These are phyloP conservation scores for Mycocentrospora acerina DNA, from an alignment of 2,329 filamentous ascomycete genomes.

Conservation along the genomic window DNA sequence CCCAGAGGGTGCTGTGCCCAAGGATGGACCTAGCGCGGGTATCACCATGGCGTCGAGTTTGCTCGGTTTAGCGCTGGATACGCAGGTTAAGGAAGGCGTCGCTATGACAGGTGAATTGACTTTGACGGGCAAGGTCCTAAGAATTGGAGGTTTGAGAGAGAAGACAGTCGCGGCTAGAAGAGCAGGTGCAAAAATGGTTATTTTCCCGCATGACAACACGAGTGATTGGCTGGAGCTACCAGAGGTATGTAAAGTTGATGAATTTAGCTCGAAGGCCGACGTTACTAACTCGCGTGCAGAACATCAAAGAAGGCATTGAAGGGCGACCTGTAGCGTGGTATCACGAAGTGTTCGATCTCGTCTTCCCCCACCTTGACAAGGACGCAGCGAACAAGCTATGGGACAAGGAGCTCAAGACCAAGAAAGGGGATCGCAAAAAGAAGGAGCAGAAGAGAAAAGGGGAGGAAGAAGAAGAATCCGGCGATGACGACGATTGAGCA, in stretches of 20 bases:
- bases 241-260: constrained; percentile 65
- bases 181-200: constrained; percentile 87
- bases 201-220: constrained; percentile 94
- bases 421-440: constrained; percentile 40
- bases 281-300: constrained; percentile 58
- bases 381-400: constrained; percentile 71
- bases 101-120: constrained; percentile 99
- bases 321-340: constrained; percentile 94
- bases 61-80: constrained; percentile 79
- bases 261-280: too few species aligned
- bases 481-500: constrained; percentile 35
- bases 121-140: constrained; percentile 91
- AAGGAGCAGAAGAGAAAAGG: constrained; percentile 39
- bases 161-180: constrained; percentile 95
- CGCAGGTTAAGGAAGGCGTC: constrained; percentile 77
- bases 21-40: constrained; percentile 78
- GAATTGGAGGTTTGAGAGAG: constrained; percentile 91
- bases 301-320: constrained; percentile 95
- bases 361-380: constrained; percentile 80
- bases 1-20: constrained; percentile 91
- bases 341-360: constrained; percentile 84
- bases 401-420: constrained; percentile 59
- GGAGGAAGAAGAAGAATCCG: constrained; percentile 49
- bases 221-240: constrained; percentile 97
- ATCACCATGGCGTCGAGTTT: constrained; percentile 98